Base-by-base conservation (phyloP, 2,329 filamentous ascomycete genomes). In the Ramichloridium luteum region DNA sequence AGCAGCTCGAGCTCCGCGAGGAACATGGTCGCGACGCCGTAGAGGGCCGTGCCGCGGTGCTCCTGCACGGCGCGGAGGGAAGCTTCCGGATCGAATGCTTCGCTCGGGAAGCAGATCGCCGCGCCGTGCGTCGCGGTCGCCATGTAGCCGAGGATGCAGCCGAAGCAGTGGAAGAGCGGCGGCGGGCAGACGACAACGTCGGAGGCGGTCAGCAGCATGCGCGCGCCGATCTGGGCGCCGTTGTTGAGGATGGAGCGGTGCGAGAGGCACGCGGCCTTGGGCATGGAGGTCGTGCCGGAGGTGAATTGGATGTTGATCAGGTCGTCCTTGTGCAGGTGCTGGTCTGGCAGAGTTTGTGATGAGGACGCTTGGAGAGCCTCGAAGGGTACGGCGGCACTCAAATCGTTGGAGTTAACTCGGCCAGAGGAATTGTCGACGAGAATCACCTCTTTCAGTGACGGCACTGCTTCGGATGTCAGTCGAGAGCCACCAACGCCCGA, bases 291-390 rank as follows among this genome's bases (percentile, higher is more conserved):
- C 0, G 90, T 96, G n/a, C 88, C 90, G 0, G 80, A 88, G 0
- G 90, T 98, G 61, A 96, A 96, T 56, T 96, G 88, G 42, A 96
- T 93, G 53, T 94, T 96, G 44, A 92, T 77, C 2, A 80, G 74
- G 30, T 96, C 88, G 38, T 71, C 55, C 0, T 74, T 65, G 11
- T 63, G 44, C 1, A 78, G 62, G 0, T 61, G 60, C 14, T 64
- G 53, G 57, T 62, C 38, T 49, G 57, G 47, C 59, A 80, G 34
- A 38, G 37, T 65, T 42, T 30, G 27, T 15, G 47, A 43, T 6
- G 25, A 28, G 11, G 41, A 44, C 15, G 65, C 60, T 12, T 65
- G 44, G 22, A 70, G 49, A 28, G 55, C 39, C 31, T 59, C 40
- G 35, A 61, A 76, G 2, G 57, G 55, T 1, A 59, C 66, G 8